Evolutionary conservation across 1,139 yeast species (phyloP), one percentile per base, ranked within the genome.

Genomic region (Eremothecium gossypii): DNA sequence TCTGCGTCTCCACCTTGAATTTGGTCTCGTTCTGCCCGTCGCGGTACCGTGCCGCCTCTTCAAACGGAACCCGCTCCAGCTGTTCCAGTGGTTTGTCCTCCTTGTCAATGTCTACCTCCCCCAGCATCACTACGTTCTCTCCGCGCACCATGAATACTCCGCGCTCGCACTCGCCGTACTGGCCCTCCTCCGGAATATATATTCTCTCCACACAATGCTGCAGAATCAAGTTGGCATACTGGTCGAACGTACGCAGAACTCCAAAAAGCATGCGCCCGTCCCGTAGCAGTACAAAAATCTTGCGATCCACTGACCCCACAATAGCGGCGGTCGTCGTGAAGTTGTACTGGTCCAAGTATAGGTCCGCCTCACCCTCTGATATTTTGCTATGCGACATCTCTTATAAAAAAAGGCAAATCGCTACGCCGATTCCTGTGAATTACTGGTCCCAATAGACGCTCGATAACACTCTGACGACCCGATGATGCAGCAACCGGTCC

Each of bases 291-390:
- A 87, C 95, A 54, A 86, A 81, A 27, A 48, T 69, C 69, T 59
- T 66, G 63, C 95, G 77, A 63, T 91, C 97, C 14, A 91, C 95
- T 13, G 94, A 82, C 26, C 95, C 96, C 36, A 91, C 87, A 43
- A 91, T 77, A 27, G 96, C 95, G 1, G 97, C 97, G 0, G 97
- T 95, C 1, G 98, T 91, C 41, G 97, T 91, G 67, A 89, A 91
- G 28, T 94, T 87, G 57, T 81, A 85, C 50, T 94, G 65, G 50
- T 68, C 73, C 38, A 68, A 52, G 43, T 67, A 68, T 30, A 68
- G 51, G 37, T 66, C 70, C n/a, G 69, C 70, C 45, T 62, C 67
- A 27, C 63, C 66, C 43, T 58, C 62, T 14, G 63, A 51, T 14
- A 59, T 51, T 41, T 58, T 57, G 40, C 32, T 36, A 39, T 35